These are phyloP conservation scores for Orbilia ellipsospora DNA, from an alignment of 2,329 filamentous ascomycete species.

Conservation along the genomic window DNA sequence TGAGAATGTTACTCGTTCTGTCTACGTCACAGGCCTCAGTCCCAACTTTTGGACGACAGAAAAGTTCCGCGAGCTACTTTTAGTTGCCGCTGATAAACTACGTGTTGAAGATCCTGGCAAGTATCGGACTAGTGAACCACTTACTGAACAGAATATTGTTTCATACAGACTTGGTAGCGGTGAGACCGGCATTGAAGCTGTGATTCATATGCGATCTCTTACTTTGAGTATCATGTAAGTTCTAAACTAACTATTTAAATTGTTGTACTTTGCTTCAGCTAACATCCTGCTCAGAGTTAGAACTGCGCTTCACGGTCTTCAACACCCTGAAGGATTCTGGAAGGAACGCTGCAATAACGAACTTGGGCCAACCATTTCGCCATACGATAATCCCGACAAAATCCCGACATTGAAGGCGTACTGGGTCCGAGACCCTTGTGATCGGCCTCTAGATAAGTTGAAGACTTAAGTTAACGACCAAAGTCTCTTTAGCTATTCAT, in stretches of 20 bases:
- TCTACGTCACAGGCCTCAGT: constrained; percentile 22
- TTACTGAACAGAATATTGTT: constrained; percentile 17
- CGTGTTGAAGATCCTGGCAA: constrained; percentile 31
- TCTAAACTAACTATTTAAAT: not conserved
- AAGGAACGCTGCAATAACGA: constrained; percentile 31
- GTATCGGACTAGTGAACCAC: constrained; percentile 17
- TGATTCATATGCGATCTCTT: constrained; percentile 32
- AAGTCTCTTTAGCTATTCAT: too few species aligned
- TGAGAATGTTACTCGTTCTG: constrained; percentile 35
- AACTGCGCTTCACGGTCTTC: constrained; percentile 34
- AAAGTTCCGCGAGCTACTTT: constrained; percentile 32
- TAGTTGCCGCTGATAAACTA: constrained; percentile 25
- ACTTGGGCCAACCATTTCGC: constrained; percentile 26
- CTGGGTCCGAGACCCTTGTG: constrained; percentile 33
- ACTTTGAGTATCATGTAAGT: constrained; percentile 40
- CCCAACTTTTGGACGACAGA: constrained; percentile 24
- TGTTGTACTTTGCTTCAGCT: constrained; percentile 1
- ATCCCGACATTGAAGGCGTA: constrained; percentile 26
- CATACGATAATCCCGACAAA: constrained; percentile 15
- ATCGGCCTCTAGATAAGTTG: not conserved
- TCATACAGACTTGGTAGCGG: constrained; percentile 12
- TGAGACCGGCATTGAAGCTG: constrained; percentile 9
- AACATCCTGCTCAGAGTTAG: constrained; percentile 16
- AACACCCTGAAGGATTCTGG: constrained; percentile 47
- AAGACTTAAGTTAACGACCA: too few species aligned